Base-by-base conservation (phyloP, 2,329 filamentous ascomycete genomes). In the Clarireedia sp. region DNA sequence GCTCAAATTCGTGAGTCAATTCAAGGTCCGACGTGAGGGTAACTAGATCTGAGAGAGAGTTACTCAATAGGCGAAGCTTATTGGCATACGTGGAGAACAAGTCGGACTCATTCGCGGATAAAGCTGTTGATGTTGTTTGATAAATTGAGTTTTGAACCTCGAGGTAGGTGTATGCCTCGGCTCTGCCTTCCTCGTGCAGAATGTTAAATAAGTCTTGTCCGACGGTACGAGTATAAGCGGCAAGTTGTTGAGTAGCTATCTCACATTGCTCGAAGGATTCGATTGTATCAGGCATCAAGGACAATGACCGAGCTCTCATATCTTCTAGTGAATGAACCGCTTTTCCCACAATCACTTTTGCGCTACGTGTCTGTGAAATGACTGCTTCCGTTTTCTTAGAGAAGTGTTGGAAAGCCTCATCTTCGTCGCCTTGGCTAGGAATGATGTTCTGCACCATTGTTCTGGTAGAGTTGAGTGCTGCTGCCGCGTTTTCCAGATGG, bases 311-410 rank as follows among this genome's bases (percentile, higher is more conserved):
- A 3, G 82, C 78, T 68, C 85, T 85, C 54, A 95, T 78, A 55
- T 96, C 90, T 58, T 89, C 82, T 12, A 96, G 73, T 17, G 87
- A 83, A 51, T 87, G 82, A 43, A 89, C 79, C 5, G 88, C 81
- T 73, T 95, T 95, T 55, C 85, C 82, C 48, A 87, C 82, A 48
- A 92, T 79, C 36, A 96, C 88, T 75, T 95, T 96, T 55, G 86
- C 81, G 67, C 87, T 90, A 58, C 91, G 82, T 7, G 87, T 88
- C 65, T 90, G 85, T 14, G 81, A 83, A 57, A 90, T 80, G 54
- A 90, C 80, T 16, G 78, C 70, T 57, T 95, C 90, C 1, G 86
- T 75, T 68, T 86, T 88, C 65, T 82, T 83, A 29, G 80, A 70
- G 63, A 95, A 86, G 63, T 86, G 78, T 58, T 83, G 74, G 10